Conservation (phyloP, 2,329 filamentous ascomycete species). For the Gnomoniopsis sp. region DNA sequence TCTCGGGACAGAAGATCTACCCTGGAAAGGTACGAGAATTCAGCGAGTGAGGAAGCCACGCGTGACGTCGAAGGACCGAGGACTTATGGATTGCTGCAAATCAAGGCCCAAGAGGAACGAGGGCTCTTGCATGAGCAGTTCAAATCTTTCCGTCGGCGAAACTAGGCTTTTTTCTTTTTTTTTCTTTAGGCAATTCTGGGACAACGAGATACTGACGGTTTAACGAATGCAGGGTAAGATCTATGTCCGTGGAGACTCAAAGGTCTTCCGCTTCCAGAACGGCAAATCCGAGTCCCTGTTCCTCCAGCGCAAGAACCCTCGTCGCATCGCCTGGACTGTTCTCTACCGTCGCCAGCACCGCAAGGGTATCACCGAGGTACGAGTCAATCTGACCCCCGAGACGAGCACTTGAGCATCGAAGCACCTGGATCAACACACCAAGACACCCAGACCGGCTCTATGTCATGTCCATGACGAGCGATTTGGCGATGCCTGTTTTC, state of each 20-base stretch:
- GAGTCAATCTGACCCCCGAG: slow-evolving; percentile 31
- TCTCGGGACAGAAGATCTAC: slow-evolving; percentile 66
- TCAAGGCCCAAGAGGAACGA: not conserved
- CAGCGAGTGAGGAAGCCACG: slow-evolving; percentile 7
- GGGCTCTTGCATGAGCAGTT: not conserved
- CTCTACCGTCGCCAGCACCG: slow-evolving; percentile 98
- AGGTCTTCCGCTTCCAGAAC: slow-evolving; percentile 99
- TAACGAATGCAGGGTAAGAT: slow-evolving; percentile 79
- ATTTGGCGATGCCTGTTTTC: not conserved
- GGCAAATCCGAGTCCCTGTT: slow-evolving; percentile 99
- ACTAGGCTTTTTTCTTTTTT: not conserved
- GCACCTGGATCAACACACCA: not conserved
- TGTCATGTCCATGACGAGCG: not conserved
- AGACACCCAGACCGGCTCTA: not conserved
- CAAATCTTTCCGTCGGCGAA: not conserved
- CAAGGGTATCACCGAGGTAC: slow-evolving; percentile 99
- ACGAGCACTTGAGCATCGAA: slow-evolving; percentile 3
- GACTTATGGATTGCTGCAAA: slow-evolving; percentile 2
- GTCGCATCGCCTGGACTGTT: slow-evolving; percentile 97
- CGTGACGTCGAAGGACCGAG: not conserved
- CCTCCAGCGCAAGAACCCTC: slow-evolving; percentile 99
- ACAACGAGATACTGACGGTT: slow-evolving; percentile 25
- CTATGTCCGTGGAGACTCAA: slow-evolving; percentile 99
- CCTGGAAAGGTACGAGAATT: slow-evolving; percentile 59
- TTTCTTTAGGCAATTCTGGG: not conserved